Evolutionary conservation across 2,329 filamentous ascomycete genomes (phyloP).

Genomic region (Ceratocystis ficicola): DNA sequence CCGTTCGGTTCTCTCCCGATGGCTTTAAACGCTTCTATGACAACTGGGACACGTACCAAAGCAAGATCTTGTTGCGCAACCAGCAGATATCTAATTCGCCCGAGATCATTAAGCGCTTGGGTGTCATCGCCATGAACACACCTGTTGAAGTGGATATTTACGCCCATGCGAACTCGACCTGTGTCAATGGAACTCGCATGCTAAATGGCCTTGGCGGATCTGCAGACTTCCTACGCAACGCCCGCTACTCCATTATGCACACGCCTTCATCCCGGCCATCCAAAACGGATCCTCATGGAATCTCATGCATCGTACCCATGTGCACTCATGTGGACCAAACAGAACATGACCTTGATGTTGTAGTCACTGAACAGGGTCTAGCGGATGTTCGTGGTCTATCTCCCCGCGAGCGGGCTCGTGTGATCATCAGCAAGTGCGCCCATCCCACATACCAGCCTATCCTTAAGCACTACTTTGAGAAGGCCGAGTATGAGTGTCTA

Average conservation of each 20-base stretch:
- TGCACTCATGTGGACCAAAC: constrained; percentile 87
- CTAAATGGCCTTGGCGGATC: constrained; percentile 73
- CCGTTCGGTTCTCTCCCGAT: constrained; percentile 79
- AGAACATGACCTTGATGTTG: constrained; percentile 81
- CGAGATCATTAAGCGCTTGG: constrained; percentile 77
- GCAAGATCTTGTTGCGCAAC: constrained; percentile 74
- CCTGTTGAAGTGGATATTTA: constrained; percentile 92
- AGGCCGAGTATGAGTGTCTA: constrained; percentile 75
- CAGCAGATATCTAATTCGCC: constrained; percentile 82
- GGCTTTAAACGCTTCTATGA: constrained; percentile 87
- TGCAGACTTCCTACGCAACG: constrained; percentile 65
- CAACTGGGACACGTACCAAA: constrained; percentile 65
- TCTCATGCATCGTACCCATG: constrained; percentile 86
- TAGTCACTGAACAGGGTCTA: constrained; percentile 64
- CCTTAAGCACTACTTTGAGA: constrained; percentile 68
- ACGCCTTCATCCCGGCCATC: constrained; percentile 68
- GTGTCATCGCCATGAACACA: constrained; percentile 90
- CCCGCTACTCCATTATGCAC: constrained; percentile 90
- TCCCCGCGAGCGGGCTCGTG: constrained; percentile 65
- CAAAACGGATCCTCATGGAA: constrained; percentile 70
- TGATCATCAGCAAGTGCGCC: constrained; percentile 77
- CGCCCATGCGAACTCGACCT: constrained; percentile 82
- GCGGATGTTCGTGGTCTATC: constrained; percentile 74
- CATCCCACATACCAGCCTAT: constrained; percentile 79
- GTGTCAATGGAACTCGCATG: constrained; percentile 80